Evolutionary conservation across 1,139 yeast genomes (phyloP), one percentile per base, ranked within the genome.

Genomic region (Sugiyamaella sp.): DNA sequence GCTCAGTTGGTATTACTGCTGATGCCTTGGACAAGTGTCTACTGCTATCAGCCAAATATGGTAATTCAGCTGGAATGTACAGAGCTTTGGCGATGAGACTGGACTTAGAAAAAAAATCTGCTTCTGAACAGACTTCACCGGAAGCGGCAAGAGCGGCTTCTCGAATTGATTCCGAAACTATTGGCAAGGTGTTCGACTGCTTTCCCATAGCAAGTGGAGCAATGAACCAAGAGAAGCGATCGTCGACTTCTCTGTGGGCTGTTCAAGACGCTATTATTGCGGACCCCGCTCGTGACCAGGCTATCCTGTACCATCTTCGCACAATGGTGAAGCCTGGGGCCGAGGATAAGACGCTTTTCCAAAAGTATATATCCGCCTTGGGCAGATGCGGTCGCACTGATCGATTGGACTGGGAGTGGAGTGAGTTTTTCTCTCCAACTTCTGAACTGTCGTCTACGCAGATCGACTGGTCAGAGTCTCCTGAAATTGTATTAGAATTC

Each of bases 21-120:
- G 66, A 57, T 17, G 67, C 71, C n/a, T 51, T 64, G 6, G 68
- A 67, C 46, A 57, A 58, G 45, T 64, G 67, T 37, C 44, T 68
- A 20, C 54, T 62, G 16, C 55, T 63, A 5, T 61, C 67, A 3
- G 70, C 70, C 4, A 56, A 56, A 20, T 57, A 61, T 39, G 71
- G 71, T 3, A 66, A 68, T 49, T 61, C 70, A 0, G 60, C 63
- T 1, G 71, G 68, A 4, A 65, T 67, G 63, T 57, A 60, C 48
- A 58, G 63, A 27, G 62, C 68, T 5, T 48, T 67, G 24, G 63
- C 68, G 9, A 59, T 65, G 60, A 57, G 65, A 46, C 46, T 59
- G 38, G 60, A 60, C 19, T 43, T 57, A 41, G 58, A 57, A 14
- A 53, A 52, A 12, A 42, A 50, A 2, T 20, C 38, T 9, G 35